Conservation (phyloP, 441 rosid genomes). For the Mallotus repandus region DNA sequence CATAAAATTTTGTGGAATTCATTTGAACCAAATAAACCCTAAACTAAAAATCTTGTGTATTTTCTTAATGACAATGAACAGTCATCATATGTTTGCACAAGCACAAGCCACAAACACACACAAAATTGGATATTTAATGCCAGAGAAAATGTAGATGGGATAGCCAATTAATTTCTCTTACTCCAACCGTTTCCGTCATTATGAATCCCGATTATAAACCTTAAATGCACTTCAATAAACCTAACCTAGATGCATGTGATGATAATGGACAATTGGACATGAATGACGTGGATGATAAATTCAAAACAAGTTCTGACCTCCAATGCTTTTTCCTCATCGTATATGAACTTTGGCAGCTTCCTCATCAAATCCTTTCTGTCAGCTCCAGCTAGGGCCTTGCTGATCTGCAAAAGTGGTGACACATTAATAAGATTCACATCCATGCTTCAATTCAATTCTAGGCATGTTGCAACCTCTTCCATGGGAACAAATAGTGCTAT, state of each 20-base stretch:
- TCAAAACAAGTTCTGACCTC: slow-evolving; percentile 29
- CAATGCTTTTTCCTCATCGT: slow-evolving; percentile 84
- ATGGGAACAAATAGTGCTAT: not conserved
- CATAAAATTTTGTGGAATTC: no score
- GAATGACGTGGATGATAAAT: not conserved
- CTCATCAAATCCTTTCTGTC: slow-evolving; percentile 78
- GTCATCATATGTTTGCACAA: not conserved
- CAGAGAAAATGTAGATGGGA: not conserved
- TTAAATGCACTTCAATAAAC: not conserved
- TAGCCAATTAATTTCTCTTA: not conserved
- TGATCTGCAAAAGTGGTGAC: slow-evolving; percentile 41
- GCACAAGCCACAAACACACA: not conserved
- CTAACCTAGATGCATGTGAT: not conserved
- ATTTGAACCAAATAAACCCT: no score
- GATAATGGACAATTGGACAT: not conserved
- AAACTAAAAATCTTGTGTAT: no score
- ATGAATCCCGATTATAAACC: not conserved
- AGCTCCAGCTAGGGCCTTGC: slow-evolving; percentile 71
- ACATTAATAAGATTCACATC: not conserved
- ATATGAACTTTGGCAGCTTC: slow-evolving; percentile 82
- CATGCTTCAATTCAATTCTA: not conserved
- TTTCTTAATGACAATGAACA: no score
- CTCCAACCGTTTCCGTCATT: not conserved
- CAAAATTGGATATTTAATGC: not conserved
- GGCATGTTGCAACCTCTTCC: not conserved